These are phyloP conservation scores for Biscogniauxia mediterranea DNA, from an alignment of 2,329 filamentous ascomycete genomes.

Conservation along the genomic window DNA sequence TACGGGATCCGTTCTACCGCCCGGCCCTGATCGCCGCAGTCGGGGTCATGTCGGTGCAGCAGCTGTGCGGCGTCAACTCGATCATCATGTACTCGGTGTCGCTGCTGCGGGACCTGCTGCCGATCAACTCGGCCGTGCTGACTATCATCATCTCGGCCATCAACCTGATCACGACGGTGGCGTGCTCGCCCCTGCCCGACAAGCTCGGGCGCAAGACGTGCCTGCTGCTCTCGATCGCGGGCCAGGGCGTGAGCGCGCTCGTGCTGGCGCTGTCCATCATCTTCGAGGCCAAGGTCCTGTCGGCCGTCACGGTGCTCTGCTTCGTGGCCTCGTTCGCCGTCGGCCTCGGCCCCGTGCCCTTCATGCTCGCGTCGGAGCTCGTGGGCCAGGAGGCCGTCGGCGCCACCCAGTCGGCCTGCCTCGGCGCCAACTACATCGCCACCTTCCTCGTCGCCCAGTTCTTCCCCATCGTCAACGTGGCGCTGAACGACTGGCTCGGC, in stretches of 20 bases:
- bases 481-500: slow-evolving; percentile 61
- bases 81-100: slow-evolving; percentile 99
- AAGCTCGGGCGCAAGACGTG: slow-evolving; percentile 84
- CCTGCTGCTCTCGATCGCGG: slow-evolving; percentile 76
- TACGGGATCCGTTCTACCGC: slow-evolving; percentile 65
- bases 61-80: slow-evolving; percentile 91
- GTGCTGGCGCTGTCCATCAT: slow-evolving; percentile 79
- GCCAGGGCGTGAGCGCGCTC: slow-evolving; percentile 78
- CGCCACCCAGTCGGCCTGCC: slow-evolving; percentile 82
- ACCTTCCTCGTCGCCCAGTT: slow-evolving; percentile 94
- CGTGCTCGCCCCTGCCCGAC: slow-evolving; percentile 82
- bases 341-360: slow-evolving; percentile 89
- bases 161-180: slow-evolving; percentile 80
- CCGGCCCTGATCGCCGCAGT: slow-evolving; percentile 79
- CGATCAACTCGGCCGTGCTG: slow-evolving; percentile 76
- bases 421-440: slow-evolving; percentile 84
- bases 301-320: slow-evolving; percentile 74
- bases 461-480: slow-evolving; percentile 82
- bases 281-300: slow-evolving; percentile 68
- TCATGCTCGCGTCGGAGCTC: slow-evolving; percentile 88
- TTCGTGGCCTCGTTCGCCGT: slow-evolving; percentile 91
- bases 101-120: slow-evolving; percentile 76
- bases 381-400: slow-evolving; percentile 89
- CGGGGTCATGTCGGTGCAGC: slow-evolving; percentile 89
- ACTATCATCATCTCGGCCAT: slow-evolving; percentile 85